Percentiles rank a stretch among this genome's conserved stretches.
phyloP scores from a whole-genome alignment of 805 yeast species.

The Cyberlindnera xylosilytica region DNA sequence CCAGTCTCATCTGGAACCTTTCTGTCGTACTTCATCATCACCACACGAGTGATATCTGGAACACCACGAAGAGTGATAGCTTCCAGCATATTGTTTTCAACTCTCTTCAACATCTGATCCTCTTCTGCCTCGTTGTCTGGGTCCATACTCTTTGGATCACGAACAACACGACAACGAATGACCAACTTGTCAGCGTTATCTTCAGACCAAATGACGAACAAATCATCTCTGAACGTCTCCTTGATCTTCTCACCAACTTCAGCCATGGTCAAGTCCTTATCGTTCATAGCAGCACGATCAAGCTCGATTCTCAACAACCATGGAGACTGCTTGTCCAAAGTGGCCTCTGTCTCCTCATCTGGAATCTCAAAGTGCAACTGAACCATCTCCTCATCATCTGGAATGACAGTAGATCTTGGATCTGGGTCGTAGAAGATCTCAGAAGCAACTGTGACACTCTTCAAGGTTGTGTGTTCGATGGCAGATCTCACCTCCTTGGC shows the following conservation, averaged over 20 bases:
- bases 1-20: constrained; percentile 76
- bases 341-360: constrained; percentile 94
- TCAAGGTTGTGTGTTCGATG: constrained; percentile 92
- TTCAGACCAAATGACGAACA: constrained; percentile 98
- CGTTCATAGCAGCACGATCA: constrained; percentile 98
- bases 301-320: constrained; percentile 96
- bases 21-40: constrained; percentile 80
- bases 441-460: constrained; percentile 94
- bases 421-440: constrained; percentile 98
- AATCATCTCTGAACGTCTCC: constrained; percentile 88
- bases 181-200: constrained; percentile 96
- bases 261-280: constrained; percentile 95
- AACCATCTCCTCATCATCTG: constrained; percentile 95
- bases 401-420: constrained; percentile 94
- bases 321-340: constrained; percentile 92
- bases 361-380: constrained; percentile 97
- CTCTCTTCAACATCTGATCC: constrained; percentile 91
- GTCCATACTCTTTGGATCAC: constrained; percentile 91
- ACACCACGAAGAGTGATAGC: constrained; percentile 95
- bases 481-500: constrained; percentile 96
- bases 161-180: constrained; percentile 96
- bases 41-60: constrained; percentile 79
- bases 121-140: constrained; percentile 95
- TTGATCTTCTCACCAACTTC: constrained; percentile 96
- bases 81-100: constrained; percentile 95